phyloP scores from a whole-genome alignment of 2,329 filamentous ascomycete species.

The Aspergillus persii region DNA sequence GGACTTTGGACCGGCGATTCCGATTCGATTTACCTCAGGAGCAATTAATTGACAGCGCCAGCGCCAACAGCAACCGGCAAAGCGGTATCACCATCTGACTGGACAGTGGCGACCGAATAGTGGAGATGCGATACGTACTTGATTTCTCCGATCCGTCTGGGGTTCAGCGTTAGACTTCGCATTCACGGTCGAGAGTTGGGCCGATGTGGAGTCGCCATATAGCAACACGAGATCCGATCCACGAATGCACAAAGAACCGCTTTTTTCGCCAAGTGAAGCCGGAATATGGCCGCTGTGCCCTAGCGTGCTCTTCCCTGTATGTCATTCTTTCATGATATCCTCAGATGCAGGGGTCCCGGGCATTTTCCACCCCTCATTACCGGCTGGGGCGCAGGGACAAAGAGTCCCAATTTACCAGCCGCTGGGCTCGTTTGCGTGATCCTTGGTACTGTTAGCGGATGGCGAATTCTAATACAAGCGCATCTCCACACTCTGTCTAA shows the following conservation, averaged over 20 bases:
- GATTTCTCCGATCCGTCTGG: background rate
- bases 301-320: background rate
- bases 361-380: too few relatives aligned
- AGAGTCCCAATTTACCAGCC: background rate
- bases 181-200: background rate
- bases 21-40: background rate
- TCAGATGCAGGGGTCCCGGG: background rate
- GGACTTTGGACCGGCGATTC: background rate
- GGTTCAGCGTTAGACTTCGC: background rate
- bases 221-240: background rate
- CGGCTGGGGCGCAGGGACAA: background rate
- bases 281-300: background rate
- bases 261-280: background rate
- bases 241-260: background rate
- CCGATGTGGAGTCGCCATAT: background rate
- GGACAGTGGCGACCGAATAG: background rate
- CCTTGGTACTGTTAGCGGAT: background rate
- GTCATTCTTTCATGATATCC: background rate
- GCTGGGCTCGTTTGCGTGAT: background rate
- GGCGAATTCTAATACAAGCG: background rate
- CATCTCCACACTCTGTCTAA: background rate
- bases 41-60: background rate
- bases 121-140: background rate
- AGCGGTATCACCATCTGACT: background rate
- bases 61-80: background rate